Evolutionary conservation across 2,329 filamentous ascomycete species (phyloP), one percentile per base, ranked within the genome.

Genomic region (Alternaria viburni): DNA sequence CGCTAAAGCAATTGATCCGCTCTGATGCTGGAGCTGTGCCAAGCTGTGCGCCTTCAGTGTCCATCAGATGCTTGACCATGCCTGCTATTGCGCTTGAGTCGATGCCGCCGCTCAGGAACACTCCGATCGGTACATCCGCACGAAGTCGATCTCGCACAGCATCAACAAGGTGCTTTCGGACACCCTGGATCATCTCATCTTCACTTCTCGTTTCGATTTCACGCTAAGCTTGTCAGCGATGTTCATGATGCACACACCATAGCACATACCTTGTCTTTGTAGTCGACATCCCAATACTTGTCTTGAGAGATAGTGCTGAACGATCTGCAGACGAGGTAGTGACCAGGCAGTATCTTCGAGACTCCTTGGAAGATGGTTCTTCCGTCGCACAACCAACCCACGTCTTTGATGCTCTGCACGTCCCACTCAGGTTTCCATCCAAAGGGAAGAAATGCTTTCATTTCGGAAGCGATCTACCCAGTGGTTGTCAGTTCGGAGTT

Each of bases 21-120:
- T 67, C 64, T 9, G 77, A 77, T 30, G 64, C 54, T 6, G 66
- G 62, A 26, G 81, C 78, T 45, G 79, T 85, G 15, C 86, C 85
- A n/a, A 86, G 74, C 36, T 79, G 75, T 1, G 59, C 55, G 21
- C 81, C 75, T n/a, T 83, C 80, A 54, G 84, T 75, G 51, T 85
- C 78, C 62, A 70, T 69, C 13, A 72, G 60, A 62, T 88, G 79
- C 1, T 82, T 83, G 3, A 85, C 83, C 68, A 89, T 87, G 4
- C 87, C 87, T 8, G 86, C 86, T 21, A 89, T 75, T 2, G 83
- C 80, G 0, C 86, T 88, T 0, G 85, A 87, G 70, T 89, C 87
- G 52, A 89, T 83, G 1, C 87, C 87, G 5, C 87, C 87, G 21
- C 82, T 85, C 0, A 89, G 77, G 60, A 86, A 88, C 55, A 89